Conservation (phyloP, 257 asterid species). For the Datura wrightii region DNA sequence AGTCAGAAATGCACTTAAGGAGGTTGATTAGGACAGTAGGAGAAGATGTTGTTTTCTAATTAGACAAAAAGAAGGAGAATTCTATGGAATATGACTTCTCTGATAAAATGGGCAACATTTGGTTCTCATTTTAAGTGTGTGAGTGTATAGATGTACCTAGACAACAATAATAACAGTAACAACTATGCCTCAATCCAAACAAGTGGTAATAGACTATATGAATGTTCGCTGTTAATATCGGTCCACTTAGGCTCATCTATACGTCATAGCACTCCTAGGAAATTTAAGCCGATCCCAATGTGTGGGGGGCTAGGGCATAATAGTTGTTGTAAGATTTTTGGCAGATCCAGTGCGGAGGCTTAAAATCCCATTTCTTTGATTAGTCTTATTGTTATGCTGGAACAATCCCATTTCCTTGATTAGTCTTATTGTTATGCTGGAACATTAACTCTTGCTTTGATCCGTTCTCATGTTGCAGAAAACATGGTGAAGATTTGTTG, state of each 20-base stretch:
- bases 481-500: slow-evolving; percentile 51
- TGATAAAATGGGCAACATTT: neutral
- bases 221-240: too few species aligned
- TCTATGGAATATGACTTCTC: neutral
- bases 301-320: too few species aligned
- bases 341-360: neutral
- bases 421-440: neutral
- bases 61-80: neutral
- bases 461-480: slow-evolving; percentile 23
- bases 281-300: neutral
- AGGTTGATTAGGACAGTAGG: neutral
- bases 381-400: neutral
- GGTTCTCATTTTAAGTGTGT: neutral
- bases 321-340: neutral
- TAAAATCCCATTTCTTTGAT: neutral
- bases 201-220: neutral
- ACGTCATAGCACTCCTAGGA: neutral
- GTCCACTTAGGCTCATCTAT: neutral
- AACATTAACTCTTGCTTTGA: neutral
- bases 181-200: neutral
- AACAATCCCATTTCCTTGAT: neutral
- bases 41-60: neutral
- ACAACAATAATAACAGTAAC: neutral
- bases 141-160: neutral
- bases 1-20: neutral